These are phyloP conservation scores for Datura wrightii DNA, from an alignment of 257 asterid genomes.

Conservation along the genomic window DNA sequence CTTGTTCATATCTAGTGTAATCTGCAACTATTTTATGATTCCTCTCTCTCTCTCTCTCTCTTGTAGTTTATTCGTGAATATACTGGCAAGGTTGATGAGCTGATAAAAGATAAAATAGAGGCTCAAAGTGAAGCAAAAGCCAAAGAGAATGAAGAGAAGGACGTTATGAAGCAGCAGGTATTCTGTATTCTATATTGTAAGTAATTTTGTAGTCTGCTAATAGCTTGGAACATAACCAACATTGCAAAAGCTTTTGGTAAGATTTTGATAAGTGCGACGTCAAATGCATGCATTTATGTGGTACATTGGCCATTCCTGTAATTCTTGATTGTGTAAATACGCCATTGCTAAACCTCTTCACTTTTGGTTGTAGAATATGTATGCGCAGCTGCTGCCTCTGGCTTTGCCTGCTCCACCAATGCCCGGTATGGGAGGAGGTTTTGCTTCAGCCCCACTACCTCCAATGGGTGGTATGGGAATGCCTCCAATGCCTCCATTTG, in stretches of 20 bases:
- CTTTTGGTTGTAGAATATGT: slow-evolving; percentile 74
- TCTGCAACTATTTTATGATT: slow-evolving; percentile 8
- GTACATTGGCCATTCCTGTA: background rate
- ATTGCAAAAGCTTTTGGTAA: slow-evolving; percentile 8
- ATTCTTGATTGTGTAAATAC: slow-evolving; percentile 7
- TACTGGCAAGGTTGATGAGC: slow-evolving; percentile 91
- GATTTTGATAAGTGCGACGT: slow-evolving; percentile 8
- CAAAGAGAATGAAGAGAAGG: slow-evolving; percentile 89
- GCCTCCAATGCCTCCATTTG: slow-evolving; percentile 92
- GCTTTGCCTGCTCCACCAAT: slow-evolving; percentile 98
- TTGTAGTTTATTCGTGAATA: slow-evolving; percentile 72
- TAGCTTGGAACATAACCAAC: slow-evolving; percentile 8
- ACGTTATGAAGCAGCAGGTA: slow-evolving; percentile 89
- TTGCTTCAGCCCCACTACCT: slow-evolving; percentile 53
- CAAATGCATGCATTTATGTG: background rate
- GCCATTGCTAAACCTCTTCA: slow-evolving; percentile 23
- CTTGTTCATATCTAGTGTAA: slow-evolving; percentile 12
- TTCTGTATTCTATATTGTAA: background rate
- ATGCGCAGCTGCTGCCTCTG: slow-evolving; percentile 96
- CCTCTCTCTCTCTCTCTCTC: slow-evolving; percentile 20
- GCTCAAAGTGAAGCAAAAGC: slow-evolving; percentile 77
- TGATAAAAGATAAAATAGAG: slow-evolving; percentile 86
- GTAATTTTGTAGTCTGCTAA: background rate
- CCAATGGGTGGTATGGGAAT: slow-evolving; percentile 88
- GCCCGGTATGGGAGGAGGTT: slow-evolving; percentile 76